Conservation (phyloP, 129 eudicot species). For the Tanacetum coccineum region DNA sequence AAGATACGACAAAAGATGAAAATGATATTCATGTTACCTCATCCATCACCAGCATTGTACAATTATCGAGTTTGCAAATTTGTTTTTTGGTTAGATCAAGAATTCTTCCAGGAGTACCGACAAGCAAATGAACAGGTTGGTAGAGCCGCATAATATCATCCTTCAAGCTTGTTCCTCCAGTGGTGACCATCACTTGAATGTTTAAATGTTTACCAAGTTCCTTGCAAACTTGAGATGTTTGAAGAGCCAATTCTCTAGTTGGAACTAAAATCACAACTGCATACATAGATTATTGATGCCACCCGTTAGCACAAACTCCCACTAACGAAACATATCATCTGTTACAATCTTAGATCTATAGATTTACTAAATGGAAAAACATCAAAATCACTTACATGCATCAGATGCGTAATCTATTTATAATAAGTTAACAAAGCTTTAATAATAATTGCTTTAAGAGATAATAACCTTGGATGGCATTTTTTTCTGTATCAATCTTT, state of each 20-base stretch:
- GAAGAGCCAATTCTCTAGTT: constrained; percentile 70
- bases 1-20: background rate
- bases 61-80: constrained; percentile 47
- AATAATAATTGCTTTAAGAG: background rate
- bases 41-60: constrained; percentile 71
- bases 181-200: constrained; percentile 73
- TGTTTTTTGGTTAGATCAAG: constrained; percentile 68
- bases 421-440: background rate
- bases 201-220: constrained; percentile 70
- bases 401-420: background rate
- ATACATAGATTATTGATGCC: constrained; percentile 14
- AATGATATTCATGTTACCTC: constrained; percentile 40
- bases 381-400: background rate
- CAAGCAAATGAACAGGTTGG: constrained; percentile 76
- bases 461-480: constrained; percentile 55
- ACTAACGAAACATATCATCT: background rate
- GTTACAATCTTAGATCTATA: background rate
- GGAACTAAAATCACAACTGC: constrained; percentile 71
- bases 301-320: constrained; percentile 11
- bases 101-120: constrained; percentile 80
- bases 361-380: constrained; percentile 3
- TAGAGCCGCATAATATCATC: constrained; percentile 79
- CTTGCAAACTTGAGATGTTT: constrained; percentile 75
- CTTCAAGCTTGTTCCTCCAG: constrained; percentile 76
- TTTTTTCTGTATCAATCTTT: constrained; percentile 56